Conservation (phyloP, 1,284 basidiomycete species). For the Athelia sp. region DNA sequence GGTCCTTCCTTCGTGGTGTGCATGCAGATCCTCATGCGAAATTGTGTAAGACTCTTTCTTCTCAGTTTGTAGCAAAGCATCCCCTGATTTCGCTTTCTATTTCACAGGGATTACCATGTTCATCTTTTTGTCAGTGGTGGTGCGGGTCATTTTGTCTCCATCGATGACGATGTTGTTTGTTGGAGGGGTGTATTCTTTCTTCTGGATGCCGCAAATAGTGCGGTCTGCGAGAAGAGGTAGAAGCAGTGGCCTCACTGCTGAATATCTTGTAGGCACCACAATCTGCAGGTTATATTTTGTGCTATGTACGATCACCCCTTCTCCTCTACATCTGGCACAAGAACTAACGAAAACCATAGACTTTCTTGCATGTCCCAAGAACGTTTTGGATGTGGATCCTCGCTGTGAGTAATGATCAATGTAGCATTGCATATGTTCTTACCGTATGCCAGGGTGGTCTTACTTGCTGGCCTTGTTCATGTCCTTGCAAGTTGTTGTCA, state of each 20-base stretch:
- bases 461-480: conserved; percentile 62
- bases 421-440: conserved; percentile 3
- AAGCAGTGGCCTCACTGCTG: conserved; percentile 59
- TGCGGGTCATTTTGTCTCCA: conserved; percentile 71
- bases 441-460: conserved; percentile 51
- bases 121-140: conserved; percentile 62
- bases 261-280: conserved; percentile 79
- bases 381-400: conserved; percentile 77
- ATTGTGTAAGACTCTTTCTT: conserved; percentile 44
- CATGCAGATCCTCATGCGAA: conserved; percentile 68
- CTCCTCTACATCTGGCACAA: not conserved
- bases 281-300: conserved; percentile 66
- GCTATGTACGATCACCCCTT: conserved; percentile 54
- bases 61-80: no score
- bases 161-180: conserved; percentile 69
- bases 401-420: conserved; percentile 39
- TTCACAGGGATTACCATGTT: conserved; percentile 60
- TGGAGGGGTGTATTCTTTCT: conserved; percentile 65
- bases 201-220: conserved; percentile 84
- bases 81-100: no score
- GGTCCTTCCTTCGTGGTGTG: conserved; percentile 48
- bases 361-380: conserved; percentile 77
- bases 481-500: conserved; percentile 54
- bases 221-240: conserved; percentile 70
- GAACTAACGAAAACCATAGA: conserved; percentile 41